These are phyloP conservation scores for Aspergillus taichungensis DNA, from an alignment of 495 filamentous ascomycete genomes.

Conservation along the genomic window DNA sequence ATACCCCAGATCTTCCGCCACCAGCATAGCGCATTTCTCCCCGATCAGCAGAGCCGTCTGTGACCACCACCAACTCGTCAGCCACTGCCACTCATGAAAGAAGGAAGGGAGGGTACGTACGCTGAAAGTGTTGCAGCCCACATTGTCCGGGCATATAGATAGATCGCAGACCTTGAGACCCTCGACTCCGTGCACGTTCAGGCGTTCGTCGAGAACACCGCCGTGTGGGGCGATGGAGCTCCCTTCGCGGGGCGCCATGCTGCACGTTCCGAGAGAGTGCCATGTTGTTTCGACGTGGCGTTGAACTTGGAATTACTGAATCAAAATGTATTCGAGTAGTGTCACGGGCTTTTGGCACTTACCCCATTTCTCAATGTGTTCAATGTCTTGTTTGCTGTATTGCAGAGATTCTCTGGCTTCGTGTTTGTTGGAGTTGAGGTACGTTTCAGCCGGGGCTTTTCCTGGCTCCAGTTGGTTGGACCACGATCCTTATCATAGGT, in stretches of 20 bases:
- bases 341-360: constrained; percentile 9
- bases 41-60: constrained; percentile 71
- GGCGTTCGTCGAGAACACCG: constrained; percentile 68
- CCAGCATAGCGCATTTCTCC: constrained; percentile 68
- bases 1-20: constrained; percentile 72
- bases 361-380: constrained; percentile 69
- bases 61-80: not conserved
- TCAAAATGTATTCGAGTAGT: not conserved
- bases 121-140: constrained; percentile 68
- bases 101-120: constrained; percentile 14
- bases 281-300: constrained; percentile 73
- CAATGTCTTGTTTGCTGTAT: constrained; percentile 59
- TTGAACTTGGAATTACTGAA: constrained; percentile 17
- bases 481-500: constrained; percentile 27
- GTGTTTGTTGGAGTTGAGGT: constrained; percentile 44
- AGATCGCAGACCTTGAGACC: constrained; percentile 76
- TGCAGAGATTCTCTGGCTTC: constrained; percentile 52
- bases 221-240: constrained; percentile 69
- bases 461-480: constrained; percentile 35
- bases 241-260: constrained; percentile 71
- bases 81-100: not conserved
- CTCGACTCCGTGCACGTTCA: constrained; percentile 75
- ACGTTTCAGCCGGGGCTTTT: constrained; percentile 35
- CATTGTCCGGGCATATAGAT: constrained; percentile 74
- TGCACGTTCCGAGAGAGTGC: constrained; percentile 64